These are phyloP conservation scores for Lepidopterella palustris DNA, from an alignment of 495 filamentous ascomycete species.

Conservation along the genomic window DNA sequence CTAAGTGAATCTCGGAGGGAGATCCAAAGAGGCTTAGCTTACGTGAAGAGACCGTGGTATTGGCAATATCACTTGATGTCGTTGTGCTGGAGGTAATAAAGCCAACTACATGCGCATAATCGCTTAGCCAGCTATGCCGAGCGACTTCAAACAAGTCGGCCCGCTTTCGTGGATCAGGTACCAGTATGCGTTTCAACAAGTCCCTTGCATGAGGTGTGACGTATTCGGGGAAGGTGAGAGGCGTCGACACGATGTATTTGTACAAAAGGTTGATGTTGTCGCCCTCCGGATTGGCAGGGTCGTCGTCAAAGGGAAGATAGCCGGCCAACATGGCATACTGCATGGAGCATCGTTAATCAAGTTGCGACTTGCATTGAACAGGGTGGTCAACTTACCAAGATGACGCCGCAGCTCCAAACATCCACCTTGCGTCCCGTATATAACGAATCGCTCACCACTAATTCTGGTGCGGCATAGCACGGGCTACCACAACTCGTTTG, in stretches of 20 bases:
- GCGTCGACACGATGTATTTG: constrained; percentile 98
- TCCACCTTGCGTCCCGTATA: constrained; percentile 98
- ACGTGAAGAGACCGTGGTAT: constrained; percentile 65
- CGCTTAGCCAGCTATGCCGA: constrained; percentile 95
- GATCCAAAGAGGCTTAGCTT: constrained; percentile 31
- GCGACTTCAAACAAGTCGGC: constrained; percentile 97
- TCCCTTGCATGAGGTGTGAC: constrained; percentile 96
- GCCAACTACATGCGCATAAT: constrained; percentile 89
- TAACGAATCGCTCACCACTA: constrained; percentile 94
- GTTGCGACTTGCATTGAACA: background rate
- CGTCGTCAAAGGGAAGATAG: constrained; percentile 98
- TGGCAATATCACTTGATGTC: constrained; percentile 75
- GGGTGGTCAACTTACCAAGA: constrained; percentile 63
- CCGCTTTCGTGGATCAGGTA: constrained; percentile 91
- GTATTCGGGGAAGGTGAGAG: constrained; percentile 97
- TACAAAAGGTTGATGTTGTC: constrained; percentile 99
- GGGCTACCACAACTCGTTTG: constrained; percentile 78
- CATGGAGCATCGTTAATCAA: constrained; percentile 1
- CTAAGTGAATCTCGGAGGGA: background rate
- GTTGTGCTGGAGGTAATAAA: constrained; percentile 95
- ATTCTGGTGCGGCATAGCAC: constrained; percentile 94
- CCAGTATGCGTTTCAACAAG: constrained; percentile 82
- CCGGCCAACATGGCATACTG: constrained; percentile 99
- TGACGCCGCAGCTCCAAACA: constrained; percentile 99
- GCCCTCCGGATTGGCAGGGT: constrained; percentile 96